A percentile compares a stretch with the other conserved stretches of the same genome.
Evolutionary conservation across 371 early-diverging fungal species (phyloP).

Genomic region (Funneliformis caledonium): DNA sequence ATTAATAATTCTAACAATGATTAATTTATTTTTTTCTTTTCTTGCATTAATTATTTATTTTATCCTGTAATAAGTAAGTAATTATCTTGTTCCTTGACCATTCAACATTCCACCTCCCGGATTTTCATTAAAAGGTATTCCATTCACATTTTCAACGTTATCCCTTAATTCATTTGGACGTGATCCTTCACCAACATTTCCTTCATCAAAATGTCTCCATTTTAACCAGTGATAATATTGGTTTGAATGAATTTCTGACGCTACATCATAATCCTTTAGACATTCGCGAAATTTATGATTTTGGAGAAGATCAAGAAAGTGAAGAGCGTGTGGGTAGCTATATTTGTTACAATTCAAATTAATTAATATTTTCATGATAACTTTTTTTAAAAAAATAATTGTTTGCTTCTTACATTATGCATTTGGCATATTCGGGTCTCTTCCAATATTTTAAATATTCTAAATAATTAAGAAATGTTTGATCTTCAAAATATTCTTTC

Average conservation of each 20-base stretch:
- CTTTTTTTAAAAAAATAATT: background rate
- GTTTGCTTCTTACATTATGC: constrained; percentile 70
- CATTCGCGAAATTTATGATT: constrained; percentile 78
- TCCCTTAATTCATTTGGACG: background rate
- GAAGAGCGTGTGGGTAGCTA: constrained; percentile 88
- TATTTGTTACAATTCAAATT: background rate
- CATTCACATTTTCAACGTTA: background rate
- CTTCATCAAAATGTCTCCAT: constrained; percentile 4
- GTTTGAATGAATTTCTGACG: constrained; percentile 77
- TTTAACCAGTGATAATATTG: constrained; percentile 86
- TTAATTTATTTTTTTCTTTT: no score
- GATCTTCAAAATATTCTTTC: constrained; percentile 81
- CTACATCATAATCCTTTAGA: constrained; percentile 74
- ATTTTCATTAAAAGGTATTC: background rate
- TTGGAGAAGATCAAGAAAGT: constrained; percentile 85
- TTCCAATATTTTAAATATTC: constrained; percentile 93
- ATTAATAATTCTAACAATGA: no score
- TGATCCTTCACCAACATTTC: background rate
- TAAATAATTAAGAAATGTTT: constrained; percentile 84
- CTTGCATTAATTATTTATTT: no score
- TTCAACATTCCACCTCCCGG: no score
- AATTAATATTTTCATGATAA: background rate
- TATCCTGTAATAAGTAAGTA: no score
- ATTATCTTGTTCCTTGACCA: no score
- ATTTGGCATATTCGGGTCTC: constrained; percentile 86